Conservation (phyloP, 495 filamentous ascomycete genomes). For the Xylaria acuta region DNA sequence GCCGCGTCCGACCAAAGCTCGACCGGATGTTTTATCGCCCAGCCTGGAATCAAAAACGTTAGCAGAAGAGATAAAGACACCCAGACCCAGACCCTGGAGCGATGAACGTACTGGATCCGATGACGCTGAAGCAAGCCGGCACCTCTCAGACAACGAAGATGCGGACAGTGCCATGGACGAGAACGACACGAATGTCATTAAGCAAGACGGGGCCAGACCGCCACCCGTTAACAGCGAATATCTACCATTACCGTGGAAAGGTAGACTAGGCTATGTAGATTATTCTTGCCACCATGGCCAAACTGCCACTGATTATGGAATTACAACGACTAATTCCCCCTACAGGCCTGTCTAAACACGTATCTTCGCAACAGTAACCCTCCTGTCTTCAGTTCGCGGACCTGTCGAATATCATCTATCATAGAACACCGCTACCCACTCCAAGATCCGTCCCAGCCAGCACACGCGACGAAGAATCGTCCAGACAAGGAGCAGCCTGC, state of each 20-base stretch:
- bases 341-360: constrained; percentile 85
- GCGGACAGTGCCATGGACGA: constrained; percentile 21
- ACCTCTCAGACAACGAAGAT: constrained; percentile 29
- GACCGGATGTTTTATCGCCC: constrained; percentile 17
- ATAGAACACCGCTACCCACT: constrained; percentile 87
- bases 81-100: constrained; percentile 12
- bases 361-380: constrained; percentile 88
- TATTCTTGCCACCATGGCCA: constrained; percentile 16
- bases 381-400: constrained; percentile 88
- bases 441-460: constrained; percentile 72
- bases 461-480: constrained; percentile 81
- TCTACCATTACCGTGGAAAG: constrained; percentile 92
- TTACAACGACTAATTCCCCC: constrained; percentile 30
- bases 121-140: constrained; percentile 42
- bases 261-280: constrained; percentile 86
- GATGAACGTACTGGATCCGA: constrained; percentile 17
- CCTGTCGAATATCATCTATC: constrained; percentile 90
- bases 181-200: constrained; percentile 47
- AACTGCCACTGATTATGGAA: constrained; percentile 5
- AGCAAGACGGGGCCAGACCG: constrained; percentile 59
- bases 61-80: constrained; percentile 27
- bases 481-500: constrained; percentile 75
- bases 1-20: constrained; percentile 17
- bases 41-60: background rate
- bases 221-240: constrained; percentile 86